A percentile compares a stretch with the other conserved stretches of the same genome.
These are phyloP conservation scores for Psilocybe tampanensis DNA, from an alignment of 768 basidiomycete genomes.

Conservation along the genomic window DNA sequence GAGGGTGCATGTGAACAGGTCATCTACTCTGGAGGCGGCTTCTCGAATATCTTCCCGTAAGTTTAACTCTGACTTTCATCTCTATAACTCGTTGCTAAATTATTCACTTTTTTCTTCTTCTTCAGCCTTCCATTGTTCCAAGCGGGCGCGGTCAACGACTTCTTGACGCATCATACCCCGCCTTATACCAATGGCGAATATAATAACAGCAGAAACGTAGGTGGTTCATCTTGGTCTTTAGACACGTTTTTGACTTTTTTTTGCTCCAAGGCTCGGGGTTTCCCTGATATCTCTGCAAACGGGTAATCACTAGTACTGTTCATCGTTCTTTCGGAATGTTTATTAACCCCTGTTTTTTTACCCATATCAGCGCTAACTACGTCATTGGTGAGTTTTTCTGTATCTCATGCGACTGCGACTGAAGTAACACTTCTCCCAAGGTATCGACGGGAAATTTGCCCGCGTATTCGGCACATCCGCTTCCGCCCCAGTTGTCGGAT, in stretches of 20 bases:
- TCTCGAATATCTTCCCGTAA: conserved; percentile 46
- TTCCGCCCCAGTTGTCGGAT: conserved; percentile 48
- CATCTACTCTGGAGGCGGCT: conserved; percentile 55
- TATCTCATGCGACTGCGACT: neutral
- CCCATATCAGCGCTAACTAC: conserved; percentile 36
- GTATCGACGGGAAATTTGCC: conserved; percentile 39
- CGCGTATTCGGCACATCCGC: conserved; percentile 54
- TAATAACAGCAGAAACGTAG: conserved; percentile 47
- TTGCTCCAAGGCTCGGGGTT: conserved; percentile 42
- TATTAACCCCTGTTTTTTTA: neutral
- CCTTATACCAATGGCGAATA: conserved; percentile 41
- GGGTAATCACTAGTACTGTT: conserved; percentile 27
- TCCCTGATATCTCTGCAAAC: conserved; percentile 55
- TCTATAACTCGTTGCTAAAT: no score
- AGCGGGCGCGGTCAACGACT: conserved; percentile 37
- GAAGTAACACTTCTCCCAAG: conserved; percentile 8
- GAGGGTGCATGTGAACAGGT: conserved; percentile 48
- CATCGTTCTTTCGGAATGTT: neutral
- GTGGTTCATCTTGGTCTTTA: neutral
- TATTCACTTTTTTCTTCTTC: neutral
- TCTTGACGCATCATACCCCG: conserved; percentile 41
- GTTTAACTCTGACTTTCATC: conserved; percentile 7
- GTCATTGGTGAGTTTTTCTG: conserved; percentile 31
- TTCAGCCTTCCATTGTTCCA: conserved; percentile 44
- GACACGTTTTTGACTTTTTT: no score